A percentile compares a stretch with the other conserved stretches of the same genome.
Conservation (phyloP, 768 basidiomycete species). For the Leccinum variicolor region DNA sequence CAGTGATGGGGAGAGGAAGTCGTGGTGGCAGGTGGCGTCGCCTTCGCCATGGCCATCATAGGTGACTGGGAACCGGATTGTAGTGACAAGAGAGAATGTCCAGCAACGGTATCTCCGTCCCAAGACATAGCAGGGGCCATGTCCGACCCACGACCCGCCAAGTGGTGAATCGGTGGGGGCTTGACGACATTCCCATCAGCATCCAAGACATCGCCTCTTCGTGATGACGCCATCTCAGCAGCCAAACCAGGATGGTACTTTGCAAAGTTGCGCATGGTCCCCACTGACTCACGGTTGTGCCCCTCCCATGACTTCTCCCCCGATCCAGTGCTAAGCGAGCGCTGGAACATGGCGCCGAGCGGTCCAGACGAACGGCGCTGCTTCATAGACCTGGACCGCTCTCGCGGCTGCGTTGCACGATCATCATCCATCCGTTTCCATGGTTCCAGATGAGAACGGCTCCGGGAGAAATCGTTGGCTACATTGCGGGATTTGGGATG, state of each 20-base stretch:
- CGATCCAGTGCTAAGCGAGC: constrained; percentile 51
- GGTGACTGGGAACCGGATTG: constrained; percentile 46
- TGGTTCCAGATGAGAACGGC: constrained; percentile 40
- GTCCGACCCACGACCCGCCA: constrained; percentile 41
- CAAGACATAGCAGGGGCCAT: constrained; percentile 43
- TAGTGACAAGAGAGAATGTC: constrained; percentile 49
- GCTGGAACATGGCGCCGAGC: constrained; percentile 61
- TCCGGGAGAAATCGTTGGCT: constrained; percentile 43
- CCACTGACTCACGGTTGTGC: constrained; percentile 29
- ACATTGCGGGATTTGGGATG: constrained; percentile 35
- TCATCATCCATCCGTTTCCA: constrained; percentile 57
- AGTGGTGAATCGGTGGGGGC: constrained; percentile 39
- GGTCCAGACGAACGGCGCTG: constrained; percentile 40
- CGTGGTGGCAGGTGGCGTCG: constrained; percentile 55
- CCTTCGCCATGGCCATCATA: constrained; percentile 48
- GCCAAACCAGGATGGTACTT: constrained; percentile 58
- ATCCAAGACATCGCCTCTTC: constrained; percentile 20
- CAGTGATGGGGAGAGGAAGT: constrained; percentile 52
- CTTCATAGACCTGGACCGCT: constrained; percentile 39
- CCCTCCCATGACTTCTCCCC: constrained; percentile 43
- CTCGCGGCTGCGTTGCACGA: constrained; percentile 44
- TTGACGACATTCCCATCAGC: constrained; percentile 19
- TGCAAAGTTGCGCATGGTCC: constrained; percentile 44
- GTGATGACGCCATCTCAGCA: constrained; percentile 43
- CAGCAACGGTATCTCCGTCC: constrained; percentile 46